Conservation (phyloP, 2,329 filamentous ascomycete genomes). For the Westerdykella sp. region DNA sequence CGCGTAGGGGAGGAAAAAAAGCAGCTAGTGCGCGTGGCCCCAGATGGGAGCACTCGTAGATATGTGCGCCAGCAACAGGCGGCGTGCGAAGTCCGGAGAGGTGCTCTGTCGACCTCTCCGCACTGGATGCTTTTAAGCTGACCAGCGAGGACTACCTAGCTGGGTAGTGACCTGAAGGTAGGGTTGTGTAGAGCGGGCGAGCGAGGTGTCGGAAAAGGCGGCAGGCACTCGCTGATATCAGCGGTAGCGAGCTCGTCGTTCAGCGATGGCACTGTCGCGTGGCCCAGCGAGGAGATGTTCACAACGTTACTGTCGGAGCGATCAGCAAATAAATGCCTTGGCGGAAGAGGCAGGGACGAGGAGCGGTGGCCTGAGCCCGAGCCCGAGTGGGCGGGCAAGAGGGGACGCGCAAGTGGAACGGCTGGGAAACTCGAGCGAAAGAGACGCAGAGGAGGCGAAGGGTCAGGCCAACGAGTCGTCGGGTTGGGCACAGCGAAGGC, state of each 20-base stretch:
- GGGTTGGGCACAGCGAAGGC: not conserved
- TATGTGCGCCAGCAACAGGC: conserved; percentile 23
- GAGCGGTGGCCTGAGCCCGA: not conserved
- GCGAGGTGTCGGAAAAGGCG: not conserved
- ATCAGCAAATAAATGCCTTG: not conserved
- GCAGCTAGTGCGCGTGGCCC: conserved; percentile 20
- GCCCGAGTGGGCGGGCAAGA: not conserved
- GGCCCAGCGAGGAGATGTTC: not conserved
- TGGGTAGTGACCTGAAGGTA: conserved; percentile 2
- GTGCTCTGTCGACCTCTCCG: conserved; percentile 37
- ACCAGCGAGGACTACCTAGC: conserved; percentile 13
- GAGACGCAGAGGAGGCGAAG: not conserved
- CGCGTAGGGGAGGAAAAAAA: conserved; percentile 4
- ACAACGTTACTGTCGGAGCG: not conserved
- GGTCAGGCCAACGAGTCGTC: not conserved
- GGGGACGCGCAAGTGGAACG: not conserved
- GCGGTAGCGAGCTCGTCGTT: not conserved
- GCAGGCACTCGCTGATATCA: not conserved
- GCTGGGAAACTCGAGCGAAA: not conserved
- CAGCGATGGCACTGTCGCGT: not conserved
- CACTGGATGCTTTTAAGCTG: conserved; percentile 22
- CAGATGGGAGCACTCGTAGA: conserved; percentile 25
- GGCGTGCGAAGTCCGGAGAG: conserved; percentile 36
- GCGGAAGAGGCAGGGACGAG: not conserved
- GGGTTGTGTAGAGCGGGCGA: not conserved